Evolutionary conservation across 495 filamentous ascomycete species (phyloP), one percentile per base, ranked within the genome.

Genomic region (Annulohypoxylon bovei): DNA sequence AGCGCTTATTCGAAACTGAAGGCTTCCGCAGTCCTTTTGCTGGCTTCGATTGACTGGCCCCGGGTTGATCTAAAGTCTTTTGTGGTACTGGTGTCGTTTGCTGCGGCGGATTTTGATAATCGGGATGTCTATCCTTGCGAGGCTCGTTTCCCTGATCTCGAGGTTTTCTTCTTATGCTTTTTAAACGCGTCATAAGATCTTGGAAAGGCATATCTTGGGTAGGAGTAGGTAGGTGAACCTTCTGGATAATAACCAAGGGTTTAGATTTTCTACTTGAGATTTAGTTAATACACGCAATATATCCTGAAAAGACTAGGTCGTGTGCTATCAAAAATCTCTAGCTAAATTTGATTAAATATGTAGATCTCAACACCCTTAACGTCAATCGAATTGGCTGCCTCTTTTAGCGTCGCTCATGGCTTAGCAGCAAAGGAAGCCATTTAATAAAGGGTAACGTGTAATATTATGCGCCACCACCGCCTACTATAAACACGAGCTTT

Each of bases 21-120:
- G 46, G 33, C 22, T 53, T 62, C 8, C 59, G 59, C 2, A 62
- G 32, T 12, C 59, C 59, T 40, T 33, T 62, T 23, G 53, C 46
- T 14, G 33, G 33, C 30, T 40, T 32, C 9, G 46, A 4, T 39
- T 42, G 22, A 14, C 20, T 52, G 18, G 18, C 12, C 8, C 20
- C 22, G 11, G 23, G 14, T 28, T 39, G 27, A 9, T 53, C 22
- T 4, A 33, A 40, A n/a, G 33, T 28, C 1, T 53, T 27, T 53
- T 42, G 27, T 52, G 59, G 11, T 37, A n/a, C 18, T 6, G 22
- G 12, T 33, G 32, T 32, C 22, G 44, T 49, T 49, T 27, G 44
- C 16, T 53, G 22, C 49, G 11, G 18, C 12, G 28, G 27, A 1
- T 53, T 7, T 16, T 32, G 9, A 27, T 23, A 8, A 16, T 62